Conservation (phyloP, 768 basidiomycete species). For the Boletus reticuloceps region DNA sequence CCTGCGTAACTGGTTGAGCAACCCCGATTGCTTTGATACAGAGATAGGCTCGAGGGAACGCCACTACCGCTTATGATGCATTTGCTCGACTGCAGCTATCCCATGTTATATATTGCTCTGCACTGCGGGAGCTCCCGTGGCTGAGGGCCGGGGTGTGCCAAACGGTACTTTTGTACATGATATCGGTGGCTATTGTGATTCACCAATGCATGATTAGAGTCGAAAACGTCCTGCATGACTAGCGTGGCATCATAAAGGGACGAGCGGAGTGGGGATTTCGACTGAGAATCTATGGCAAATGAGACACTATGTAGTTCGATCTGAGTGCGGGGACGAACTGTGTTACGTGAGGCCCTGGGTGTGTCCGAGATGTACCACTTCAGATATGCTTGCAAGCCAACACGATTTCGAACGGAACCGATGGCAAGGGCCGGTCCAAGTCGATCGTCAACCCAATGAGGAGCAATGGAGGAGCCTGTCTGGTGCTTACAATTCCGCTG, state of each 20-base stretch:
- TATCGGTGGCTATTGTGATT: not conserved
- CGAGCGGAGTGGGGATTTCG: slow-evolving; percentile 26
- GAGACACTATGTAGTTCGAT: too few species aligned
- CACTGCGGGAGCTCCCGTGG: slow-evolving; percentile 53
- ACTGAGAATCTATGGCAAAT: slow-evolving; percentile 3
- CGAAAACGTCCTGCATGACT: slow-evolving; percentile 40
- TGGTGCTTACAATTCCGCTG: too few species aligned
- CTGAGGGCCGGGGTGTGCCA: slow-evolving; percentile 47
- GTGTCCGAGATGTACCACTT: too few species aligned
- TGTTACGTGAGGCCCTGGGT: too few species aligned
- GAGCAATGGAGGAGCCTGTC: too few species aligned
- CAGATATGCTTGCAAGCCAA: not conserved
- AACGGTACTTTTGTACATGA: slow-evolving; percentile 39
- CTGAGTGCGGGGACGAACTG: too few species aligned
- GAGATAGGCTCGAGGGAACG: not conserved
- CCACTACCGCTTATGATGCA: too few species aligned
- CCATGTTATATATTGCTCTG: slow-evolving; percentile 13
- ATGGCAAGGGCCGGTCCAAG: too few species aligned
- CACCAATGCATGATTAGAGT: slow-evolving; percentile 12
- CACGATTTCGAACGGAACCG: not conserved
- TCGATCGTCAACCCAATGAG: too few species aligned
- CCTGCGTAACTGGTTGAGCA: too few species aligned
- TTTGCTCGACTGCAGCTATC: too few species aligned
- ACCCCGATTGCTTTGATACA: too few species aligned
- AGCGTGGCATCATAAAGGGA: slow-evolving; percentile 35